Evolutionary conservation across 345 rosid species (phyloP), one percentile per base, ranked within the genome.

Genomic region (Citrus medica): DNA sequence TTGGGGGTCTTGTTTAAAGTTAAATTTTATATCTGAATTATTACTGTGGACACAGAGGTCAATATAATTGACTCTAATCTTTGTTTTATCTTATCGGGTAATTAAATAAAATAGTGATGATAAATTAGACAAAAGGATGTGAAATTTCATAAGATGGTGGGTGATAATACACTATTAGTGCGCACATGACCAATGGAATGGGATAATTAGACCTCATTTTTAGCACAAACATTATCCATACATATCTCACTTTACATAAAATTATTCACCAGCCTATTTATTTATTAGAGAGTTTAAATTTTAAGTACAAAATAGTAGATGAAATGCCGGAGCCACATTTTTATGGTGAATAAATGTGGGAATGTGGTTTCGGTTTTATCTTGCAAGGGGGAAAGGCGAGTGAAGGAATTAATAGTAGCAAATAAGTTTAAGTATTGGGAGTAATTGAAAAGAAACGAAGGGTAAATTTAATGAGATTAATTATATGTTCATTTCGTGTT

Each of bases 1-100:
- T 51, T 22, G 56, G 2, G 13, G 25, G 42, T 58, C 21, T 58
- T n/a, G 10, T 13, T 35, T 9, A 22, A 33, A 10, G 8, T 16
- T 28, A 71, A 27, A 4, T 42, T 46, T 53, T 53, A 53, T 2
- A 53, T 53, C 58, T 53, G 4, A 2, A 27, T 22, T 10, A 0
- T 17, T 6, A 69, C 16, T 48, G 16, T n/a, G 9, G 40, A 60
- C 38, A 9, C 28, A 13, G 14, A 17, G 8, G 28, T 64, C 59
- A 72, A 37, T 71, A 27, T 35, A 42, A 55, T 79, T 73, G 68
- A 40, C 73, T n/a, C 69, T 14, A 55, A 37, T 65, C 32, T 56
- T 10, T 55, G 40, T 51, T 51, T 48, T 61, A 35, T 35, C 16
- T 51, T 53, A 62, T 53, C 22, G 55, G 32, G 5, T 71, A 32